Percentiles rank a stretch among this genome's conserved stretches.
Conservation (phyloP, 2,329 filamentous ascomycete genomes). For the Aureobasidium sp. region DNA sequence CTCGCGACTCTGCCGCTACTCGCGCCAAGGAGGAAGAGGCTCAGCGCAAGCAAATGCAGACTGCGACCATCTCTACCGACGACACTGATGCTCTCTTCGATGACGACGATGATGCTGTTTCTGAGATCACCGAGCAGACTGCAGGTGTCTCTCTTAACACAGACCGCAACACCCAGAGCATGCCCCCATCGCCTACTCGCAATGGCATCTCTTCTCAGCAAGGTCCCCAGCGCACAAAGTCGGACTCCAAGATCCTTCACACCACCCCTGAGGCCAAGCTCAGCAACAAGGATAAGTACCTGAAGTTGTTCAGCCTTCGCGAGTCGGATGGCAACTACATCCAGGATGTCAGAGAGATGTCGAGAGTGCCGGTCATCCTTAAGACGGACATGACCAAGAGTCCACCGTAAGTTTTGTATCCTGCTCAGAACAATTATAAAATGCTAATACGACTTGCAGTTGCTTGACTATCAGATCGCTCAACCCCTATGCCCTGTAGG, state of each 20-base stretch:
- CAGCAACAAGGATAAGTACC: slow-evolving; percentile 92
- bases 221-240: slow-evolving; percentile 77
- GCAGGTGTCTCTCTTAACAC: slow-evolving; percentile 75
- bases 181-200: slow-evolving; percentile 81
- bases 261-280: slow-evolving; percentile 70
- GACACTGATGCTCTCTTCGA: slow-evolving; percentile 95
- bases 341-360: slow-evolving; percentile 98
- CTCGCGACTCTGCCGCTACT: slow-evolving; percentile 72
- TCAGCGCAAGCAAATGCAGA: slow-evolving; percentile 87
- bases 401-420: slow-evolving; percentile 73
- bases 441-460: slow-evolving; percentile 43
- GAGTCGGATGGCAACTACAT: slow-evolving; percentile 95
- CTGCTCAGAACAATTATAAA: background rate
- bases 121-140: slow-evolving; percentile 77
- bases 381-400: slow-evolving; percentile 99
- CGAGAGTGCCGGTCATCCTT: slow-evolving; percentile 89
- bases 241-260: slow-evolving; percentile 82
- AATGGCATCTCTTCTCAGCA: slow-evolving; percentile 60
- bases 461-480: slow-evolving; percentile 78
- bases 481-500: slow-evolving; percentile 64
- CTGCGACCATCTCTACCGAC: slow-evolving; percentile 85
- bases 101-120: slow-evolving; percentile 80
- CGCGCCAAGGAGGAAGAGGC: slow-evolving; percentile 86
- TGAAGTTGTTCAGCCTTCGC: slow-evolving; percentile 79
- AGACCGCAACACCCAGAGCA: slow-evolving; percentile 89